Percentiles rank a stretch among this genome's conserved stretches.
phyloP scores from a whole-genome alignment of 768 basidiomycete genomes.

The Xerocomellus amylosporus region DNA sequence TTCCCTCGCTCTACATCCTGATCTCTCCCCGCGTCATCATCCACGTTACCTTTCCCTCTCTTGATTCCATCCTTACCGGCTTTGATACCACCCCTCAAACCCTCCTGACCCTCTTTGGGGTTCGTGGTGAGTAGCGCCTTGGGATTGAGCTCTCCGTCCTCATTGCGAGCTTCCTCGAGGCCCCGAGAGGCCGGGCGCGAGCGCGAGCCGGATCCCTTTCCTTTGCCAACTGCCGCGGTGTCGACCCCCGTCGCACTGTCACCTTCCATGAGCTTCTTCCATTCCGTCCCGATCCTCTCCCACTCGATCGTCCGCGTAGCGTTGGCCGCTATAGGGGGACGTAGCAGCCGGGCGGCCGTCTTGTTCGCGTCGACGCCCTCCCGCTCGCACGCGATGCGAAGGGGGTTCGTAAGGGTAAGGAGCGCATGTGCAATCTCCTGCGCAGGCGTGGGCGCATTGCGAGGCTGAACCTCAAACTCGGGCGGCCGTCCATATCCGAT shows the following conservation, averaged over 20 bases:
- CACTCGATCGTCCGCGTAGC: conserved; percentile 16
- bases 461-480: conserved; percentile 44
- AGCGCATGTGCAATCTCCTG: conserved; percentile 47
- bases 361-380: conserved; percentile 26
- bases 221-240: neutral
- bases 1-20: conserved; percentile 5
- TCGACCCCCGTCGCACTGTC: neutral
- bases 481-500: conserved; percentile 48
- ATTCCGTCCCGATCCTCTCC: conserved; percentile 18
- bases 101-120: conserved; percentile 5
- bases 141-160: conserved; percentile 4
- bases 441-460: conserved; percentile 38
- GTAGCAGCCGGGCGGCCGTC: conserved; percentile 16
- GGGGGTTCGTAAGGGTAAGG: conserved; percentile 23
- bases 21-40: neutral
- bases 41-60: neutral
- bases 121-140: conserved; percentile 8
- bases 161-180: conserved; percentile 5
- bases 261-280: conserved; percentile 17
- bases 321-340: conserved; percentile 3
- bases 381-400: conserved; percentile 25
- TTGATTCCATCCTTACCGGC: conserved; percentile 4
- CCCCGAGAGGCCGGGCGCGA: neutral
- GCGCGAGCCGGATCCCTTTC: neutral
- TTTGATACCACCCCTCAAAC: conserved; percentile 1